Conservation (phyloP, 495 filamentous ascomycete species). For the Xylaria nigripes region DNA sequence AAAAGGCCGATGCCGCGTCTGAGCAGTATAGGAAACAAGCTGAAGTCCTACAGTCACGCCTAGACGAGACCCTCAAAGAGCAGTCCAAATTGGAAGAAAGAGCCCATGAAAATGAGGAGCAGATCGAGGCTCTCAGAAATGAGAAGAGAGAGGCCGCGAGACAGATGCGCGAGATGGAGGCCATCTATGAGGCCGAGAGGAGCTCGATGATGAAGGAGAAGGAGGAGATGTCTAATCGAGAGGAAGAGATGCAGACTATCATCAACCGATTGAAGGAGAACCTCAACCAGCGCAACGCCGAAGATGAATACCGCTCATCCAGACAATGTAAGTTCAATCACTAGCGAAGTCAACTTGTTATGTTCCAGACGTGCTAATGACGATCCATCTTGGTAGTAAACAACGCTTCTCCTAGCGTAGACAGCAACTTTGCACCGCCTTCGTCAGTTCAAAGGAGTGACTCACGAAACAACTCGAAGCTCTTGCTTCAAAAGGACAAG, state of each 20-base stretch:
- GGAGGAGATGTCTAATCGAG: slow-evolving; percentile 71
- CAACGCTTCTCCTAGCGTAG: slow-evolving; percentile 48
- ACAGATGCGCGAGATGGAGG: slow-evolving; percentile 80
- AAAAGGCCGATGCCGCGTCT: slow-evolving; percentile 68
- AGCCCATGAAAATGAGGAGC: slow-evolving; percentile 72
- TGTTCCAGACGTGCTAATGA: slow-evolving; percentile 7
- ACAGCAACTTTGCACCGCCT: slow-evolving; percentile 79
- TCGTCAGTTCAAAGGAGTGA: slow-evolving; percentile 70
- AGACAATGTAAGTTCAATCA: slow-evolving; percentile 54
- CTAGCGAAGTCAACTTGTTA: not conserved
- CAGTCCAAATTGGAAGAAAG: slow-evolving; percentile 79
- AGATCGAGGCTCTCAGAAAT: slow-evolving; percentile 67
- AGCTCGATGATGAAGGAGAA: slow-evolving; percentile 83
- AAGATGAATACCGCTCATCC: slow-evolving; percentile 57
- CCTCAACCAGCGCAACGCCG: slow-evolving; percentile 62
- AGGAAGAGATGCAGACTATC: slow-evolving; percentile 81
- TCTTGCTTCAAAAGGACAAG: slow-evolving; percentile 90
- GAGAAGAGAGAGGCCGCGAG: slow-evolving; percentile 71
- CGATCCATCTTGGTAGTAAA: slow-evolving; percentile 28
- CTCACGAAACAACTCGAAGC: slow-evolving; percentile 75
- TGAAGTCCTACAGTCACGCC: slow-evolving; percentile 72
- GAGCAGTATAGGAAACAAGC: slow-evolving; percentile 78
- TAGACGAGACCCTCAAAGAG: slow-evolving; percentile 78
- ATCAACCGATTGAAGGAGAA: slow-evolving; percentile 87
- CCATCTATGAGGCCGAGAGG: slow-evolving; percentile 81